A percentile compares a stretch with the other conserved stretches of the same genome.
phyloP scores from a whole-genome alignment of 2,329 filamentous ascomycete genomes.

The Penicillium occitanis region DNA sequence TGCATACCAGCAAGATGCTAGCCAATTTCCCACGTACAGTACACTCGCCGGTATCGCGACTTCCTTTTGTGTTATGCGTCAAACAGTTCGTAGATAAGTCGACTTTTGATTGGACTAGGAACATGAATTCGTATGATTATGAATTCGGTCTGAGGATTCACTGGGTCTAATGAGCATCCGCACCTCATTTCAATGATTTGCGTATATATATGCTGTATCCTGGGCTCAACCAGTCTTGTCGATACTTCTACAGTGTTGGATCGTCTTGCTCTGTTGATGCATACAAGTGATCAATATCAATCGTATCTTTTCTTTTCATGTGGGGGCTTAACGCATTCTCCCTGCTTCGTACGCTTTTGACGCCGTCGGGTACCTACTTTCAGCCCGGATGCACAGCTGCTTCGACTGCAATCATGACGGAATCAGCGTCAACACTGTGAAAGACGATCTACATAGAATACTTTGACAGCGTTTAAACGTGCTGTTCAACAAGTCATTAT shows the following conservation, averaged over 20 bases:
- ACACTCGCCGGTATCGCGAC: not conserved
- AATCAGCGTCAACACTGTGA: not conserved
- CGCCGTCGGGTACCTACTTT: constrained; percentile 4
- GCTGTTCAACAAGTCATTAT: too few species aligned
- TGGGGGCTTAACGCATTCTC: not conserved
- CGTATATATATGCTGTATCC: not conserved
- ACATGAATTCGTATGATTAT: not conserved
- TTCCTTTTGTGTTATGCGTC: not conserved
- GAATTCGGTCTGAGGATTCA: not conserved
- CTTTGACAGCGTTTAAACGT: too few species aligned
- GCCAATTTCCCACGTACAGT: not conserved
- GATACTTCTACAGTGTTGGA: not conserved
- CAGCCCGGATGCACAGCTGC: not conserved
- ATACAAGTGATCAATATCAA: not conserved
- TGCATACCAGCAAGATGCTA: not conserved
- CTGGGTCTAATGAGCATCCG: not conserved
- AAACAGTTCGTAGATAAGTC: not conserved
- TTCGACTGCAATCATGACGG: not conserved
- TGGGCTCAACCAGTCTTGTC: not conserved
- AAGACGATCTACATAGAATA: too few species aligned
- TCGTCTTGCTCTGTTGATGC: too few species aligned
- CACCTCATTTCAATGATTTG: not conserved
- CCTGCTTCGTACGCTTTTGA: not conserved
- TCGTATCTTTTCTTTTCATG: not conserved
- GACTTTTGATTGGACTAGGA: not conserved